Evolutionary conservation across 2,329 filamentous ascomycete genomes (phyloP).

Genomic region (Aspergillus puulaauensis): DNA sequence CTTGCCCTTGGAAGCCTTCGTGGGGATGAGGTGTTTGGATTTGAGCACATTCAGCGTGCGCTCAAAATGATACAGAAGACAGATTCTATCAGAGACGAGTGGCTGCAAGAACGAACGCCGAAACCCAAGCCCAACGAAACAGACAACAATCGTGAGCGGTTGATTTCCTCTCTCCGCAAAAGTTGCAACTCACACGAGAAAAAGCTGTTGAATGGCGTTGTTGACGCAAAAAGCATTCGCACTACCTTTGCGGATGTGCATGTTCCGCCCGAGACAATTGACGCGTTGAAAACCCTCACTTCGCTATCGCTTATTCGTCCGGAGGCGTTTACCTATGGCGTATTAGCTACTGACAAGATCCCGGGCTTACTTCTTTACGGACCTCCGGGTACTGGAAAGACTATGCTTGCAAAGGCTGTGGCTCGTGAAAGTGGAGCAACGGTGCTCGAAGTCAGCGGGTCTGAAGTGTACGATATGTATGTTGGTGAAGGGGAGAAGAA

Average conservation of each 20-base stretch:
- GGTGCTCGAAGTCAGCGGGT: conserved; percentile 80
- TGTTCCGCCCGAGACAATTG: conserved; percentile 76
- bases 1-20: conserved; percentile 52
- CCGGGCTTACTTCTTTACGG: conserved; percentile 86
- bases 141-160: conserved; percentile 37
- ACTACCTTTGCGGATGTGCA: conserved; percentile 89
- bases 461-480: conserved; percentile 93
- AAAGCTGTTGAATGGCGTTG: conserved; percentile 75
- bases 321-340: conserved; percentile 94
- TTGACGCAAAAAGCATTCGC: conserved; percentile 76
- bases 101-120: conserved; percentile 35
- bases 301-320: conserved; percentile 82
- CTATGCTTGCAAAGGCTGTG: conserved; percentile 62
- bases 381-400: conserved; percentile 70
- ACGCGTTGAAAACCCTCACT: conserved; percentile 84
- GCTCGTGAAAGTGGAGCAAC: conserved; percentile 66
- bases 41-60: conserved; percentile 38
- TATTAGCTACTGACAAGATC: conserved; percentile 86
- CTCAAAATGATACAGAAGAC: conserved; percentile 43
- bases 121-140: conserved; percentile 31
- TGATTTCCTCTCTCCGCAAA: conserved; percentile 52
- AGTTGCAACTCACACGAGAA: conserved; percentile 76
- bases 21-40: conserved; percentile 40
- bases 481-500: conserved; percentile 97
- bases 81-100: conserved; percentile 38